Evolutionary conservation across 1,284 basidiomycete genomes (phyloP).

Genomic region (Gymnopus androsaceus): DNA sequence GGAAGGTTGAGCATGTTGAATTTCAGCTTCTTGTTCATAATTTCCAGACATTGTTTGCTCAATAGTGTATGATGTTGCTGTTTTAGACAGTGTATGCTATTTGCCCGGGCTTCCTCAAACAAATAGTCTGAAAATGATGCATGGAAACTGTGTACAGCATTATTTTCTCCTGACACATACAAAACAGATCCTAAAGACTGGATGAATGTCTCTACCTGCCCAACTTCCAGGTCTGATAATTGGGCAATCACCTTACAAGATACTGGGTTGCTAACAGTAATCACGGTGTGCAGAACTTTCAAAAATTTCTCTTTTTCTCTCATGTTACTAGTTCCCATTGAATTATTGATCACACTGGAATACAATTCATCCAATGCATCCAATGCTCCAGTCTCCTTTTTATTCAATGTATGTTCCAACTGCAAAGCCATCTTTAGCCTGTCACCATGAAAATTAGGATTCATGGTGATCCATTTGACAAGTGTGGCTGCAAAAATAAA

Average conservation of each 20-base stretch:
- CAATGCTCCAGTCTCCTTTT: too few species aligned
- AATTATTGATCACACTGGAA: background rate
- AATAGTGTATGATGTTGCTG: background rate
- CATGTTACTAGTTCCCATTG: background rate
- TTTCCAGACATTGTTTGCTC: background rate
- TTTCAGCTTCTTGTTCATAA: background rate
- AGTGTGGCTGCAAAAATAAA: constrained; percentile 4
- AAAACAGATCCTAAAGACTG: background rate
- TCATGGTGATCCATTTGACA: background rate
- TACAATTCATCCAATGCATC: background rate
- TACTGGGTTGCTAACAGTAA: background rate
- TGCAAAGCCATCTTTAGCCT: background rate
- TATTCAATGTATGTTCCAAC: background rate
- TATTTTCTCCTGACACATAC: background rate
- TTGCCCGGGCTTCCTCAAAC: background rate
- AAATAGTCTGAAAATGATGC: constrained; percentile 2
- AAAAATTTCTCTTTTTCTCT: background rate
- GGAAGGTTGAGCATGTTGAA: constrained; percentile 2
- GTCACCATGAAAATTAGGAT: background rate
- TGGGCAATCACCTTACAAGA: background rate
- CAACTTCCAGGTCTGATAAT: background rate
- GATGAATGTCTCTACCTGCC: background rate
- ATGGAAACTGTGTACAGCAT: too few species aligned
- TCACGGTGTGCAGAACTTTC: background rate
- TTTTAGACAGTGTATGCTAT: background rate